Base-by-base conservation (phyloP, 192 early-diverging fungal species). In the Coemansia sp. region DNA sequence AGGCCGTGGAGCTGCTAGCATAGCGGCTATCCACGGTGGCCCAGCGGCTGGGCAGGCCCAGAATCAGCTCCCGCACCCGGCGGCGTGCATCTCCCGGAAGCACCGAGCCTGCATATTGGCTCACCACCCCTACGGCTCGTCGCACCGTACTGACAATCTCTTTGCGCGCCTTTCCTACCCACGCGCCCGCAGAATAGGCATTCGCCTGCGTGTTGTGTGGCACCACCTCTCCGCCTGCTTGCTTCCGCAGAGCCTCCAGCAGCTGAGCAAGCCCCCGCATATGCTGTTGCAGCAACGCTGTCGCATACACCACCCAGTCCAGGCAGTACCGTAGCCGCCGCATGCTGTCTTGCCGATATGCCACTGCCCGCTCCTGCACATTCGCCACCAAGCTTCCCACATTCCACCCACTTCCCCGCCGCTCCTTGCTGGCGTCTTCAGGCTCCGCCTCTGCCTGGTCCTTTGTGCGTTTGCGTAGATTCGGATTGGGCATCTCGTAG, bases 271-370 rank as follows among this genome's bases (percentile, higher is more conserved):
- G 72, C 9, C 83, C 57, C 7, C 62, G 61, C 38, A 91, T 89
- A 34, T 91, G 88, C 38, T 81, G 80, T 7, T 79, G 80, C 11
- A 91, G 82, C 47, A 88, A 83, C 34, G 85, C 81, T 2, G 86
- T 85, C 0, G 93, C 92, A 53, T 93, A 93, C 79, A 87, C 81
- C 3, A 96, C 68, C 90, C 90, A 94, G 58, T 87, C 81, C 17
- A 93, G 74, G 72, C 94, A 97, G 69, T 95, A 97, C 41, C 86
- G 82, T 39, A 97, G 68, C 55, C 85, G 88, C 57, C 85, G 81
- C 81, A 95, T 84, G 59, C 88, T 87, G 65, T 97, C 93, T 55
- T 94, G 92, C 54, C 88, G 89, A 28, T 93, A 84, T 9, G 90
- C 86, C 56, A 91, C 81, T 5, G 86, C 88, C 6, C 88, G 62